Conservation (phyloP, 106 monocot species). For the Acorus gramineus region DNA sequence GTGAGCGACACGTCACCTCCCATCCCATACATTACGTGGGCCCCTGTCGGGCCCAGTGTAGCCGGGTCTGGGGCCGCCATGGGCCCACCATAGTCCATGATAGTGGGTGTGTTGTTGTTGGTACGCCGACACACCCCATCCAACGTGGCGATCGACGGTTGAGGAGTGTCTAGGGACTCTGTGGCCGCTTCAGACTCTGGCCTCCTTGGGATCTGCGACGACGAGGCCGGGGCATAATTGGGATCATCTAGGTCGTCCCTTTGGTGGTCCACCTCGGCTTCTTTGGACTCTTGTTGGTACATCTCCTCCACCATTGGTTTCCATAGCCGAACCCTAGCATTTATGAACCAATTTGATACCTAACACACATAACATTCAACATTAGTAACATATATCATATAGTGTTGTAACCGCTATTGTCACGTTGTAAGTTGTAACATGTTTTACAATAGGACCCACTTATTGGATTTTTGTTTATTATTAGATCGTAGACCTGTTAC, state of each 20-base stretch:
- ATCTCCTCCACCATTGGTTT: conserved; percentile 99
- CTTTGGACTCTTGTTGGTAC: conserved; percentile 81
- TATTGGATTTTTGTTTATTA: no score
- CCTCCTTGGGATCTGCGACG: no score
- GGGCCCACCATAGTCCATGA: background rate
- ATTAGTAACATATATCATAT: no score
- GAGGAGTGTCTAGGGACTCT: no score
- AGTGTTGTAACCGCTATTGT: no score
- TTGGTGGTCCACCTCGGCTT: conserved; percentile 14
- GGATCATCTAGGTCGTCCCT: conserved; percentile 7
- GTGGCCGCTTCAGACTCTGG: no score
- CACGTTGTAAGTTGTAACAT: no score
- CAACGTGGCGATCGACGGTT: no score
- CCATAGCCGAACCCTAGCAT: conserved; percentile 90
- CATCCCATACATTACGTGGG: conserved; percentile 28
- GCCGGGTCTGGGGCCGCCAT: no score
- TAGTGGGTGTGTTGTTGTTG: conserved; percentile 19
- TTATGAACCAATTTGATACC: conserved; percentile 99
- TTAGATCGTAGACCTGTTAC: no score
- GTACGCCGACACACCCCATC: background rate
- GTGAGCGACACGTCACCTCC: conserved; percentile 90
- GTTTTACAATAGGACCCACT: no score
- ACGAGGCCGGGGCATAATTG: no score
- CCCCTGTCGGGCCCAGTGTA: background rate
- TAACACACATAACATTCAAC: conserved; percentile 8